Evolutionary conservation across 1,284 basidiomycete genomes (phyloP).

Genomic region (Pseudozyma sp.): DNA sequence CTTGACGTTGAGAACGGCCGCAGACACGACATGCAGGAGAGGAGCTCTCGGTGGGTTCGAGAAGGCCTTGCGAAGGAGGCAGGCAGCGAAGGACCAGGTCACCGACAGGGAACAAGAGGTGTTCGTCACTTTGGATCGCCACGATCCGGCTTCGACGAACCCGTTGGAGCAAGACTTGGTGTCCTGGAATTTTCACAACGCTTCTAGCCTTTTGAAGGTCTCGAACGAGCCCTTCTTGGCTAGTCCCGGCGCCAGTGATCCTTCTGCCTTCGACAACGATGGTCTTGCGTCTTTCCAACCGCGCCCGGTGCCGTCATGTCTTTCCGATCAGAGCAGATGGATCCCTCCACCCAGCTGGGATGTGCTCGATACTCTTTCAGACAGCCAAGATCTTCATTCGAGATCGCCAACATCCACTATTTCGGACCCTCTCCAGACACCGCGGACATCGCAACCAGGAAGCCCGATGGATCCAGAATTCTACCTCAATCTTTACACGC

Average conservation of each 20-base stretch:
- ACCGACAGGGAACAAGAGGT: slow-evolving; percentile 6
- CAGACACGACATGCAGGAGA: neutral
- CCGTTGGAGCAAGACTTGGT: neutral
- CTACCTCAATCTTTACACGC: slow-evolving; percentile 13
- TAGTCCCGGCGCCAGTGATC: slow-evolving; percentile 26
- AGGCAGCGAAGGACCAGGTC: slow-evolving; percentile 2
- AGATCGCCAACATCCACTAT: slow-evolving; percentile 16
- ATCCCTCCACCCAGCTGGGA: slow-evolving; percentile 20
- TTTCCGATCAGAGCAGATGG: slow-evolving; percentile 21
- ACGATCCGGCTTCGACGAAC: neutral
- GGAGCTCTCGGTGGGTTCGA: slow-evolving; percentile 17
- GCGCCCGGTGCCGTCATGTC: slow-evolving; percentile 7
- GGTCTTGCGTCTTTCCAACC: slow-evolving; percentile 2
- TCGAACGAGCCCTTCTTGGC: slow-evolving; percentile 10
- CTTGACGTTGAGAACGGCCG: slow-evolving; percentile 11
- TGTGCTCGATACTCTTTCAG: neutral
- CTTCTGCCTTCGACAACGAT: slow-evolving; percentile 28
- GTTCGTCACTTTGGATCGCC: slow-evolving; percentile 11
- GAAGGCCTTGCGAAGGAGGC: slow-evolving; percentile 14
- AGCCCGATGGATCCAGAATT: slow-evolving; percentile 4
- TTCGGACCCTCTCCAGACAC: slow-evolving; percentile 21
- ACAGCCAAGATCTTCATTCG: slow-evolving; percentile 1
- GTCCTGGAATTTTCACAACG: neutral
- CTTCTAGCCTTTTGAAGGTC: neutral
- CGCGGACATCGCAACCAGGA: neutral